Conservation (phyloP, 2,329 filamentous ascomycete species). For the Sphaceloma murrayae region DNA sequence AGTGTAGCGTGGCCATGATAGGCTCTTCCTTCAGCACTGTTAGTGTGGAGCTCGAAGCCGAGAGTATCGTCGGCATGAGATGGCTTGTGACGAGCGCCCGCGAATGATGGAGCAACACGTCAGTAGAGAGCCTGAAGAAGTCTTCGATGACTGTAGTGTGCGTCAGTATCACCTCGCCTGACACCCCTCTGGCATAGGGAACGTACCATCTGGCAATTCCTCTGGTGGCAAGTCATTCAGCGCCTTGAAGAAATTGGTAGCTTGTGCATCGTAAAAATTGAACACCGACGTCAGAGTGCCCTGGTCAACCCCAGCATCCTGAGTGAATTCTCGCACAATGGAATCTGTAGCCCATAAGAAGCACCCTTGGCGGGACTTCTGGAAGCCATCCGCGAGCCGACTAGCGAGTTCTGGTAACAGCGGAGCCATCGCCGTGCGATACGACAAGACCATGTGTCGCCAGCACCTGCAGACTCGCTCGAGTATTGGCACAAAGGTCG, state of each 20-base stretch:
- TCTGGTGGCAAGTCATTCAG: slow-evolving; percentile 72
- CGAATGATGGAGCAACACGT: slow-evolving; percentile 88
- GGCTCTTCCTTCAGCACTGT: slow-evolving; percentile 87
- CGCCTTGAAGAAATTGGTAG: slow-evolving; percentile 77
- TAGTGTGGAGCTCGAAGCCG: slow-evolving; percentile 76
- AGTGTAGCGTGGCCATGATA: slow-evolving; percentile 83
- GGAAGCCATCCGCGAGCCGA: slow-evolving; percentile 77
- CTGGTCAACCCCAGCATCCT: slow-evolving; percentile 71
- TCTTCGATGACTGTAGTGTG: slow-evolving; percentile 70
- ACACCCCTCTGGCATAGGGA: not conserved
- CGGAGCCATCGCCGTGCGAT: slow-evolving; percentile 78
- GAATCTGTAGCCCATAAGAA: slow-evolving; percentile 98
- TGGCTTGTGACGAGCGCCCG: slow-evolving; percentile 69
- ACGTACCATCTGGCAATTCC: slow-evolving; percentile 60
- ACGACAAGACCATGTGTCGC: slow-evolving; percentile 94
- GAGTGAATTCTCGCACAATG: slow-evolving; percentile 89
- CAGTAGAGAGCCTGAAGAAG: slow-evolving; percentile 86
- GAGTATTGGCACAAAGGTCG: slow-evolving; percentile 75
- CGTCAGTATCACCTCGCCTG: slow-evolving; percentile 18
- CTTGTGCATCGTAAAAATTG: slow-evolving; percentile 88
- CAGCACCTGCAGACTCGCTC: slow-evolving; percentile 92
- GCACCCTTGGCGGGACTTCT: slow-evolving; percentile 78
- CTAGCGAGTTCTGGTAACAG: slow-evolving; percentile 77
- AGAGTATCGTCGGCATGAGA: slow-evolving; percentile 72
- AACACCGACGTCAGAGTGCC: slow-evolving; percentile 82